Evolutionary conservation across 116 monocot species (phyloP).

Genomic region (Posidonia oceanica): DNA sequence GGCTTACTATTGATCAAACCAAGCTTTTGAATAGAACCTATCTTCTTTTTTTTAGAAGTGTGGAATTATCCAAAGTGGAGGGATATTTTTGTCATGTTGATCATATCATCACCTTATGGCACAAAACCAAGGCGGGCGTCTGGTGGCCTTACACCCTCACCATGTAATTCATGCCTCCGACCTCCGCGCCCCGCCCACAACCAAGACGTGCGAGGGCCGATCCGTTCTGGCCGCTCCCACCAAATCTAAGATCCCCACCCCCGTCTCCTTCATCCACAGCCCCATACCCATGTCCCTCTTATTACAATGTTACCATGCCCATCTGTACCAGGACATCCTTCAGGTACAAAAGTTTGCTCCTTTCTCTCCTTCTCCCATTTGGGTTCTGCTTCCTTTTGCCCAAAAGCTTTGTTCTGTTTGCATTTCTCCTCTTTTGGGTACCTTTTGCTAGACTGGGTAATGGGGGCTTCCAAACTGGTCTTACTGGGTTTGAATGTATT

Average conservation of each 20-base stretch:
- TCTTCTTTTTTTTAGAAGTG: too few relatives aligned
- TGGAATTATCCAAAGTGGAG: too few relatives aligned
- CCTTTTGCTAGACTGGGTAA: background rate
- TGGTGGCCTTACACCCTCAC: too few relatives aligned
- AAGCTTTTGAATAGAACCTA: too few relatives aligned
- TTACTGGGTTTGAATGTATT: too few relatives aligned
- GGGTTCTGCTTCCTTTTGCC: background rate
- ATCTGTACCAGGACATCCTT: background rate
- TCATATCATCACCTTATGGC: too few relatives aligned
- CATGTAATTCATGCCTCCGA: too few relatives aligned
- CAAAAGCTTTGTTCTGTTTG: background rate
- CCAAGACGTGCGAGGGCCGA: background rate
- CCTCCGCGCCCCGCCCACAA: background rate
- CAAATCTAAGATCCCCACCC: background rate
- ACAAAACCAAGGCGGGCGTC: too few relatives aligned
- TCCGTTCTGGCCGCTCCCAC: background rate
- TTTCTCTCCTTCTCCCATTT: conserved; percentile 2
- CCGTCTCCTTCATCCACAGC: background rate
- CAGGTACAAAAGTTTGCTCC: conserved; percentile 1
- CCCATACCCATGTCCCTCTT: background rate
- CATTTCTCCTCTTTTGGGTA: background rate
- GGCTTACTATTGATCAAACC: too few relatives aligned
- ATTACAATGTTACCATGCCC: background rate
- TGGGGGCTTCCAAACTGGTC: too few relatives aligned
- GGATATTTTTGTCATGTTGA: too few relatives aligned